Percentiles rank a stretch among this genome's conserved stretches.
phyloP scores from a whole-genome alignment of 2,329 filamentous ascomycete species.

The Aspergillus viridinutans region DNA sequence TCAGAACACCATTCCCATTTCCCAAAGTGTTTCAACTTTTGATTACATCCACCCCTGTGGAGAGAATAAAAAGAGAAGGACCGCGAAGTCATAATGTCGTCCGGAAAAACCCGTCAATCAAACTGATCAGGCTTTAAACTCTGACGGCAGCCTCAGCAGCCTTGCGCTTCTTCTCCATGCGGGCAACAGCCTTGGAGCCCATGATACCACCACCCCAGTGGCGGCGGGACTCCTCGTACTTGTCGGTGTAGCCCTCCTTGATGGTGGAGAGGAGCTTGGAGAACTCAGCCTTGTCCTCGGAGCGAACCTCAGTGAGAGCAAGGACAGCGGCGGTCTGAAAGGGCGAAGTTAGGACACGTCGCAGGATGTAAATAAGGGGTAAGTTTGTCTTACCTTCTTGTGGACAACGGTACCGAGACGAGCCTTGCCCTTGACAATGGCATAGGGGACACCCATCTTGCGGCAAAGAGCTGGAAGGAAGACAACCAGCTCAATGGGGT shows the following conservation, averaged over 20 bases:
- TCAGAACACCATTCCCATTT: constrained; percentile 21
- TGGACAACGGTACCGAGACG: constrained; percentile 97
- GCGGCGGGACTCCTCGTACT: constrained; percentile 84
- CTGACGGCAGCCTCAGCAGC: constrained; percentile 92
- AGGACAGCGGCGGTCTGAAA: constrained; percentile 85
- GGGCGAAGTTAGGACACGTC: constrained; percentile 15
- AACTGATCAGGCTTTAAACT: constrained; percentile 63
- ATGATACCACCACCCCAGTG: constrained; percentile 99
- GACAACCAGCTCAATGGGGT: constrained; percentile 98
- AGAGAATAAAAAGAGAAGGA: constrained; percentile 5
- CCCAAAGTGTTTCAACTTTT: constrained; percentile 19
- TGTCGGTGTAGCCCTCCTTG: constrained; percentile 97
- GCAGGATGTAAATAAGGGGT: not conserved
- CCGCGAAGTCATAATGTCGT: constrained; percentile 20
- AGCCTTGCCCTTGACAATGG: constrained; percentile 99
- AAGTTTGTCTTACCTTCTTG: constrained; percentile 72
- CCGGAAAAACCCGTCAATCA: constrained; percentile 22
- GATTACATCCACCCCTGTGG: constrained; percentile 2
- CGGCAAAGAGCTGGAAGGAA: constrained; percentile 98
- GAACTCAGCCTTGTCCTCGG: constrained; percentile 97
- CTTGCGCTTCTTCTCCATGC: constrained; percentile 85
- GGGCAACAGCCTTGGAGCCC: constrained; percentile 84
- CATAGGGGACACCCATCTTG: constrained; percentile 99
- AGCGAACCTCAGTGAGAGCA: constrained; percentile 91
- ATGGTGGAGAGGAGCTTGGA: constrained; percentile 92